phyloP scores from a whole-genome alignment of 2,329 filamentous ascomycete genomes.

The Alternaria tenuissima region DNA sequence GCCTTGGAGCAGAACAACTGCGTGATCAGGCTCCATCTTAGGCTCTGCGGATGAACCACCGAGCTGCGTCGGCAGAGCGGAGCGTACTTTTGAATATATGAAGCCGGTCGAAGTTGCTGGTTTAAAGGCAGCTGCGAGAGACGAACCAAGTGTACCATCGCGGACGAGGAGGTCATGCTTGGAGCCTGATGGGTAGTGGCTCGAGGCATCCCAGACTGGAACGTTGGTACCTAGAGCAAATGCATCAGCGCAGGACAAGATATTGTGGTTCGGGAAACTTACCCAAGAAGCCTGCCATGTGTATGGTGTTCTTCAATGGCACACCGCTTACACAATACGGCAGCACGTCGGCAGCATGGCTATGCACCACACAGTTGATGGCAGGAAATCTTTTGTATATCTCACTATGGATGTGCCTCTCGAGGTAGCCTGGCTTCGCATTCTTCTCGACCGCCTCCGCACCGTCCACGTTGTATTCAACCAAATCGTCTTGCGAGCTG shows the following conservation, averaged over 20 bases:
- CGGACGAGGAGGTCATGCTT: constrained; percentile 49
- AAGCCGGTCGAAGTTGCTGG: constrained; percentile 50
- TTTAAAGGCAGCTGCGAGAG: constrained; percentile 49
- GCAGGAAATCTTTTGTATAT: constrained; percentile 56
- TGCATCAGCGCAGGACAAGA: not conserved
- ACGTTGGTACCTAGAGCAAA: constrained; percentile 37
- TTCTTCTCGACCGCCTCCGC: constrained; percentile 49
- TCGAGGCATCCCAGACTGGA: constrained; percentile 48
- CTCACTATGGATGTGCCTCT: constrained; percentile 57
- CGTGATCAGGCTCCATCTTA: constrained; percentile 45
- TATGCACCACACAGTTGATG: constrained; percentile 56
- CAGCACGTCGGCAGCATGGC: constrained; percentile 53
- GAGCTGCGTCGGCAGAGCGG: constrained; percentile 46
- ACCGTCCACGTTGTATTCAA: constrained; percentile 56
- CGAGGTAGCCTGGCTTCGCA: constrained; percentile 48
- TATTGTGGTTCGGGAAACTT: constrained; percentile 1
- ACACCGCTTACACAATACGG: constrained; percentile 54
- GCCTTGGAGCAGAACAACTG: constrained; percentile 53
- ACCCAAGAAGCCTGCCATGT: constrained; percentile 57
- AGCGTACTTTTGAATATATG: constrained; percentile 49
- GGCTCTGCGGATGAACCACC: constrained; percentile 42
- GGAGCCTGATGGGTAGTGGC: constrained; percentile 38
- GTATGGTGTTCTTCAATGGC: constrained; percentile 49
- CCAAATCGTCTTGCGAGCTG: constrained; percentile 51
- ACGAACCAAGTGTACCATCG: constrained; percentile 42